Base-by-base conservation (phyloP, 495 filamentous ascomycete species). In the Thozetella sp. region DNA sequence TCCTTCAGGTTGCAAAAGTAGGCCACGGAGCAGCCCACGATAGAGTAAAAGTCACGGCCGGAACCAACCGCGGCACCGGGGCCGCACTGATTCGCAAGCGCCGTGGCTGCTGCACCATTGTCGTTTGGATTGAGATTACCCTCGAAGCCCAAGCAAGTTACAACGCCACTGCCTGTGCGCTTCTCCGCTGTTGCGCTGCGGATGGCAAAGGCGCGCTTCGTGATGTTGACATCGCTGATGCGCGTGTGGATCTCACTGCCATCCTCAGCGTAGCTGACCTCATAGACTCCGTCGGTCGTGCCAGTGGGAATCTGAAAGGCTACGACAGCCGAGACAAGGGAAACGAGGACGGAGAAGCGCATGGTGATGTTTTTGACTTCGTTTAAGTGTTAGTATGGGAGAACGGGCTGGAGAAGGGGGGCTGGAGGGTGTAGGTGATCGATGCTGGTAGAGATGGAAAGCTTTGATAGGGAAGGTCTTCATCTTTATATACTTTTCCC, bases 31-130 rank as follows among this genome's bases (percentile, higher is more conserved):
- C 2, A 46, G 30, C 54, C 54, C 13, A n/a, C 30, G 40, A 56
- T 56, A 22, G 54, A 56, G 54, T 56, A 56, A 34, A 40, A 56
- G 54, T 56, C 23, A 37, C 25, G 54, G 54, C 24, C 10, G 40
- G 15, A 26, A 23, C 40, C 40, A 37, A 56, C 54, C 12, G 27
- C 34, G 22, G 34, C 54, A 3, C n/a, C 54, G 30, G 11, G 4
- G 40, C 34, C 40, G 54, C 54, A 56, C 40, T 56, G 54, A 13
- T 46, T 56, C n/a, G 19, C 40, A 11, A 56, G 54, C 3, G 34
- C 40, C 54, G 30, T 25, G 34, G 20, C 34, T 2, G 54, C 54
- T 17, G 40, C 40, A 19, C 25, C 27, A 10, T 23, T 56, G 54
- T 48, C 40, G 20, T 27, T 27, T 12, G 2, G 10, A 34, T 56